Conservation (phyloP, 2,329 filamentous ascomycete genomes). For the Penicillium sp. region DNA sequence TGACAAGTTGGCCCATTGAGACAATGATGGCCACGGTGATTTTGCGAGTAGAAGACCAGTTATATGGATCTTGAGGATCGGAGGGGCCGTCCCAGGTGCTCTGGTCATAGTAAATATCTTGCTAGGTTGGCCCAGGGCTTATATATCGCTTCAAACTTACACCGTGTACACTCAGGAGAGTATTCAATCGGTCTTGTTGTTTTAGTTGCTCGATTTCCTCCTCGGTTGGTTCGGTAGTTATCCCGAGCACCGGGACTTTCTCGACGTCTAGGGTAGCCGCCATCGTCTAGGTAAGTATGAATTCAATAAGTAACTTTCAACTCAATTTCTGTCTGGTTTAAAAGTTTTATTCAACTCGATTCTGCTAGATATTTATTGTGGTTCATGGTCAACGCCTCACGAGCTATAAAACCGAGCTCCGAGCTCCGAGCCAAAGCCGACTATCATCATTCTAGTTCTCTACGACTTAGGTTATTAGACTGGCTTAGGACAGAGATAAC, state of each 20-base stretch:
- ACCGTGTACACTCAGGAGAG: background rate
- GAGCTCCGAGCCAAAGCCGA: too few relatives aligned
- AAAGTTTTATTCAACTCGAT: too few relatives aligned
- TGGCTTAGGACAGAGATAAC: too few relatives aligned
- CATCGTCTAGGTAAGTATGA: background rate
- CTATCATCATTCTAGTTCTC: too few relatives aligned
- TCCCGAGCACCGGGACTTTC: background rate
- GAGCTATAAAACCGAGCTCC: too few relatives aligned
- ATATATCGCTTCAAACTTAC: background rate
- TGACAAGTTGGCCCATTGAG: background rate
- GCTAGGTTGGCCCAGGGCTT: background rate
- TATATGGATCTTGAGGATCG: background rate
- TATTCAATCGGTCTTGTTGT: background rate
- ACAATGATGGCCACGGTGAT: background rate
- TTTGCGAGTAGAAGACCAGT: background rate
- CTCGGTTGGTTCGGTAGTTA: background rate
- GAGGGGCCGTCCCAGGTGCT: background rate
- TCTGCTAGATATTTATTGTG: too few relatives aligned
- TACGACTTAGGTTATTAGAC: too few relatives aligned
- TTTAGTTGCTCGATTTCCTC: background rate
- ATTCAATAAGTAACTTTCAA: too few relatives aligned
- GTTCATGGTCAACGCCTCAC: too few relatives aligned
- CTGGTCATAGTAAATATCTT: background rate
- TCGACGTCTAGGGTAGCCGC: background rate
- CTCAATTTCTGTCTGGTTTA: too few relatives aligned